These are phyloP conservation scores for Paracamarosporium sp. DNA, from an alignment of 2,329 filamentous ascomycete genomes.

Conservation along the genomic window DNA sequence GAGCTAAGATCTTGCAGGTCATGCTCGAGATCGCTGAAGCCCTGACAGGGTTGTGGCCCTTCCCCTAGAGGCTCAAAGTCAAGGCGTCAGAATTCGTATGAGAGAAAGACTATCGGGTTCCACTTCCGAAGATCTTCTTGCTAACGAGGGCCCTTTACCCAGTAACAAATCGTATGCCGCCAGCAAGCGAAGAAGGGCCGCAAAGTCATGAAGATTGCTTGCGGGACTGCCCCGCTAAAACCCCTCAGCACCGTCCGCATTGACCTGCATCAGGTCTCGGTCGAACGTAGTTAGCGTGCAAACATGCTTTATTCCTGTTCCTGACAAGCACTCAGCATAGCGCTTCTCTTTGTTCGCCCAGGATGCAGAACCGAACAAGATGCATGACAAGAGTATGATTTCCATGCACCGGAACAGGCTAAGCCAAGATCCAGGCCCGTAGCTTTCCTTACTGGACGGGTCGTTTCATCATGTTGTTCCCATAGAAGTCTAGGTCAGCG, in stretches of 20 bases:
- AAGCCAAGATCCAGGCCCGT: constrained; percentile 1
- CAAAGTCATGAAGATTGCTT: constrained; percentile 11
- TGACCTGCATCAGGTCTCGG: neutral
- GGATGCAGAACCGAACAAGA: constrained; percentile 32
- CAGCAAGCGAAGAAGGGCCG: neutral
- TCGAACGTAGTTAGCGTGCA: constrained; percentile 12
- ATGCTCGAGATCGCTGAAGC: constrained; percentile 11
- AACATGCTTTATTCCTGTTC: constrained; percentile 13
- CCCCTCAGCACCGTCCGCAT: constrained; percentile 9
- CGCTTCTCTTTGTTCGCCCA: constrained; percentile 21
- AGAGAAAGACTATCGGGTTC: neutral
- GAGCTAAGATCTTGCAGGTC: constrained; percentile 41
- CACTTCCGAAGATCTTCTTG: neutral
- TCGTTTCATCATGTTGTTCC: constrained; percentile 43
- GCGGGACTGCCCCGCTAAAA: constrained; percentile 11
- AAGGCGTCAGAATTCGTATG: neutral
- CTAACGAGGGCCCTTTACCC: neutral
- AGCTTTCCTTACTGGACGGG: constrained; percentile 16
- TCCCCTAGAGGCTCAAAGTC: neutral
- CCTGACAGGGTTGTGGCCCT: neutral
- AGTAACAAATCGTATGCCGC: neutral
- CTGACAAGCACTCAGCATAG: constrained; percentile 8
- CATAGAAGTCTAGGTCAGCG: constrained; percentile 32
- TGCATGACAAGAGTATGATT: constrained; percentile 18
- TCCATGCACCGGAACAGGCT: constrained; percentile 4